Percentiles rank a stretch among this genome's conserved stretches.
These are phyloP conservation scores for Flaveria robusta DNA, from an alignment of 129 eudicot genomes.

Conservation along the genomic window DNA sequence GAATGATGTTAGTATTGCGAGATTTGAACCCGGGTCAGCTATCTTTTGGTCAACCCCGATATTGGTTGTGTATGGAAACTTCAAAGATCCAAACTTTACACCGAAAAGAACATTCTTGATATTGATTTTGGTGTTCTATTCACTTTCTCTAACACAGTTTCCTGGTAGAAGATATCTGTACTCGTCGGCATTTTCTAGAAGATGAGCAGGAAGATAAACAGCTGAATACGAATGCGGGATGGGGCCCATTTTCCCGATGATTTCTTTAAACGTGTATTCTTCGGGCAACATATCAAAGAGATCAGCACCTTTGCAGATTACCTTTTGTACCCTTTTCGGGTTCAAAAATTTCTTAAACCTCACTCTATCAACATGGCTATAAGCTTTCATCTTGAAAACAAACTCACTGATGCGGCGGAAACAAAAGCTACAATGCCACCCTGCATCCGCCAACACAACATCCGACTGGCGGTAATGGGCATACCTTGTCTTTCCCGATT, in stretches of 20 bases:
- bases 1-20: neutral
- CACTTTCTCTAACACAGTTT: constrained; percentile 71
- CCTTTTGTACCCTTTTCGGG: constrained; percentile 67
- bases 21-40: constrained; percentile 10
- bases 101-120: neutral
- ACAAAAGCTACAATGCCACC: constrained; percentile 98
- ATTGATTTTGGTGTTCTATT: constrained; percentile 26
- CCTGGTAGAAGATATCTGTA: constrained; percentile 77
- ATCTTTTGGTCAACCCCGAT: constrained; percentile 26
- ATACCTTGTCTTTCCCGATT: constrained; percentile 68
- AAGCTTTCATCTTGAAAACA: constrained; percentile 90
- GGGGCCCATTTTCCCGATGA: constrained; percentile 90
- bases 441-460: constrained; percentile 79
- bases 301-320: constrained; percentile 71
- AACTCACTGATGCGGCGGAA: constrained; percentile 74
- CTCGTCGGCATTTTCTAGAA: constrained; percentile 71
- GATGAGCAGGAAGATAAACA: constrained; percentile 74
- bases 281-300: constrained; percentile 84
- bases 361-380: constrained; percentile 73
- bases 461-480: constrained; percentile 89
- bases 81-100: constrained; percentile 40
- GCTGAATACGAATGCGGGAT: constrained; percentile 90
- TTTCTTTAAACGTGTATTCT: constrained; percentile 81
- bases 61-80: constrained; percentile 32
- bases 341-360: constrained; percentile 63